These are phyloP conservation scores for Rhododendron ferrugineum DNA, from an alignment of 148 eudicot genomes.

Conservation along the genomic window DNA sequence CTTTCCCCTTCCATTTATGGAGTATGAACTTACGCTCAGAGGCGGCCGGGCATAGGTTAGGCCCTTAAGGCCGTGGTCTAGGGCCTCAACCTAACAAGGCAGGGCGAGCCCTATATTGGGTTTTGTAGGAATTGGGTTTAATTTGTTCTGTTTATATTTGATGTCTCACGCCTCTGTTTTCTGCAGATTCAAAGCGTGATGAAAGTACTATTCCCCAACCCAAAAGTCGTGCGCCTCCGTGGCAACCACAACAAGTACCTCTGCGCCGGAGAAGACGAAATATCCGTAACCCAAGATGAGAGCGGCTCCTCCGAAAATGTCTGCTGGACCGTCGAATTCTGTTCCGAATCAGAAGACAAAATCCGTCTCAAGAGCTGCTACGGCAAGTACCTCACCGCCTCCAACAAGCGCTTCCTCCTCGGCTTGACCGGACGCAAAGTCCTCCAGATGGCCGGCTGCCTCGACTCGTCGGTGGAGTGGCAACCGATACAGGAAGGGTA, in stretches of 20 bases:
- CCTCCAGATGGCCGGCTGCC: conserved; percentile 20
- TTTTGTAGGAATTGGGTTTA: too few relatives aligned
- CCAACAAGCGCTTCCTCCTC: conserved; percentile 37
- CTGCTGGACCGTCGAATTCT: conserved; percentile 39
- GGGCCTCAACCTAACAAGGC: too few relatives aligned
- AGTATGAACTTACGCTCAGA: too few relatives aligned
- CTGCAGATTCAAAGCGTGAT: conserved; percentile 33
- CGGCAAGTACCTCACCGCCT: conserved; percentile 41
- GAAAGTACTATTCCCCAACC: conserved; percentile 51
- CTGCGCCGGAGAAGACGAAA: conserved; percentile 38
- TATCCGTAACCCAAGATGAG: conserved; percentile 32
- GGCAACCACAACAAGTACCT: conserved; percentile 60
- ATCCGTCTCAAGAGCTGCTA: conserved; percentile 49
- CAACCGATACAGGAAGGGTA: conserved; percentile 33
- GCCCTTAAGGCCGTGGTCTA: too few relatives aligned
- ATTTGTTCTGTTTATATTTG: too few relatives aligned
- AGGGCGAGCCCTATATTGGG: too few relatives aligned
- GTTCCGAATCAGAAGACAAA: not conserved
- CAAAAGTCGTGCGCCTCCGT: conserved; percentile 57
- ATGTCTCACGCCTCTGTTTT: not conserved
- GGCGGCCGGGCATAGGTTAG: too few relatives aligned
- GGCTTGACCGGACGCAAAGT: conserved; percentile 52
- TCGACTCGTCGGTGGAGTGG: conserved; percentile 43
- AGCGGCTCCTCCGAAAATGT: conserved; percentile 22
- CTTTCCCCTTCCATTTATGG: too few relatives aligned